A percentile compares a stretch with the other conserved stretches of the same genome.
Evolutionary conservation across 331 rosid genomes (phyloP).

Genomic region (Malus hybrid): DNA sequence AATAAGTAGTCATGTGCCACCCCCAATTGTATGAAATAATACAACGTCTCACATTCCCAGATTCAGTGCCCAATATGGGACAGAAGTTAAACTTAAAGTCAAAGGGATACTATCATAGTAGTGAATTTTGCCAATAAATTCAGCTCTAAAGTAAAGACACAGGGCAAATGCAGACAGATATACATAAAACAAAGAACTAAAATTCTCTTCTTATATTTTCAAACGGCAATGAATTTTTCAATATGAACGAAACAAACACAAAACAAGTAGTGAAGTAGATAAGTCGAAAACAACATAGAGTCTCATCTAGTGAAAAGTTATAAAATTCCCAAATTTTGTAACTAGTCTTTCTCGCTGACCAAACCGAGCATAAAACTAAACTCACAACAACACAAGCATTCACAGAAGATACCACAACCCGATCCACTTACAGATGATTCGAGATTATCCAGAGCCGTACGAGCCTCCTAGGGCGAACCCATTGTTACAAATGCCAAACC

Average conservation of each 20-base stretch:
- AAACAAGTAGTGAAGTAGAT: neutral
- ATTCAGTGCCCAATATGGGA: neutral
- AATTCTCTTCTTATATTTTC: neutral
- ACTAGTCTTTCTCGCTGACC: neutral
- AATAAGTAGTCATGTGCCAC: neutral
- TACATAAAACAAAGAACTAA: neutral
- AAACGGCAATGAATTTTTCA: neutral
- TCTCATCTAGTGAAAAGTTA: neutral
- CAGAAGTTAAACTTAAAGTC: neutral
- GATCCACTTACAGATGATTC: conserved; percentile 69
- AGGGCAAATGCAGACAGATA: neutral
- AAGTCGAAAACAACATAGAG: neutral
- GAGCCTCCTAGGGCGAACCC: conserved; percentile 85
- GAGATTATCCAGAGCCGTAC: conserved; percentile 50
- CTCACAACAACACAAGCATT: neutral
- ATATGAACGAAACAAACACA: neutral
- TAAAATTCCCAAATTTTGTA: neutral
- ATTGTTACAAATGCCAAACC: conserved; percentile 93
- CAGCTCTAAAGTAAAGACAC: neutral
- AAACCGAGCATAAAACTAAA: neutral
- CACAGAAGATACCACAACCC: neutral
- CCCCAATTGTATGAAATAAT: neutral
- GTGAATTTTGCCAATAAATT: neutral
- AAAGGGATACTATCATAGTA: neutral
- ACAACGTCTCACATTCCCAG: neutral